Evolutionary conservation across 2,329 filamentous ascomycete species (phyloP), one percentile per base, ranked within the genome.

Genomic region (Penicillium fuscoglaucum): DNA sequence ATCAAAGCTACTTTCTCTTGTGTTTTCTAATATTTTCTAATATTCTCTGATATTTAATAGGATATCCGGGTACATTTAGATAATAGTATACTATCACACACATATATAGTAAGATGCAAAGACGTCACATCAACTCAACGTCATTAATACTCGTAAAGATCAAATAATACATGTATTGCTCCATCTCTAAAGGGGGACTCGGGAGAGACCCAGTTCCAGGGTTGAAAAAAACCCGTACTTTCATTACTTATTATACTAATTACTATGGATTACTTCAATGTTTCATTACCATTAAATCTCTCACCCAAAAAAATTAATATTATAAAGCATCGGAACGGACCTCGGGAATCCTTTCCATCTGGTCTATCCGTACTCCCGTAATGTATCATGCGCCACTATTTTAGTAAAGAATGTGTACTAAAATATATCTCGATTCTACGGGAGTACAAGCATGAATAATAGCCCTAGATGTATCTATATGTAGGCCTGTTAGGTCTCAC

Each of bases 161-260:
- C 17, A 33, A 19, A 33, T 33, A 47, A 47, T 47, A 47, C 45
- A 33, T 47, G 45, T 47, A 47, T 59, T 66, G 60, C 57, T 66
- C 28, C 2, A 31, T 15, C 17, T 35, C 0, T 1, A 35, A 17
- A 39, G 37, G 19, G 37, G 19, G n/a, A 40, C 51, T 59, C 58
- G 40, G 57, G 58, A 62, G 50, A 66, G 61, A 66, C 61, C 68
- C 67, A 68, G 61, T 64, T 56, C 68, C 60, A 70, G 58, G 61
- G 62, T 66, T 65, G 50, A 28, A 46, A 43, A 54, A 57, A 59
- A 44, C 28, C 33, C 41, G 29, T 56, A 44, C 35, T 37, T 41
- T 46, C 17, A 21, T 29, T 52, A 60, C 44, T 31, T 52, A 37
- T 40, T 45, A 35, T 54, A 40, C 33, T 44, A 29, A 35, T 24